Base-by-base conservation (phyloP, 2,329 filamentous ascomycete genomes). In the Verticillium klebahnii region DNA sequence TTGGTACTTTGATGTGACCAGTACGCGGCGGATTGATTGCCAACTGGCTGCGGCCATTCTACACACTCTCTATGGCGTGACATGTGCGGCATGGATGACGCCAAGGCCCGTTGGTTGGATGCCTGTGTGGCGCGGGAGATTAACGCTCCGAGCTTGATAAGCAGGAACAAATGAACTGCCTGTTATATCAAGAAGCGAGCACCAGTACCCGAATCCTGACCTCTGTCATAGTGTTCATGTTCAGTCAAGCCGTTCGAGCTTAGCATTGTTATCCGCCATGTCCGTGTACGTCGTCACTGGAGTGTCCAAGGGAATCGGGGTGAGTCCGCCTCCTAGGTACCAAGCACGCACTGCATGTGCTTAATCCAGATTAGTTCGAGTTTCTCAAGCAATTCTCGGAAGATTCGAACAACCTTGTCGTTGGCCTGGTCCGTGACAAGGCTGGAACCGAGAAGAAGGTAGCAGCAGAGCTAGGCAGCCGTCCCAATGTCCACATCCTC, bases 341-440 rank as follows among this genome's bases (percentile, higher is more conserved):
- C 52, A 45, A n/a, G 50, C 34, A 8, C 52, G 50, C 45, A 34
- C 55, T 19, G n/a, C 25, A 15, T 37, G 31, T 39, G 31, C 50
- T 58, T 32, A 50, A 36, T 29, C 25, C 34, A 52, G 29, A 17
- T 39, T 54, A 84, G 82, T 83, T 76, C 59, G 82, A 78, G 63
- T 80, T 84, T 45, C 39, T 45, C 67, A 70, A 69, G n/a, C 73
- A 80, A 32, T 64, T 83, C 3, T 82, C 82, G 1, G 66, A 68
- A 23, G 70, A 63, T 19, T 15, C 76, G 3, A 60, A 67, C n/a
- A 82, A 82, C 65, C 70, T 69, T 0, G 75, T 84, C 56, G 69
- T 84, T 58, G 81, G 80, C 4, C 69, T 83, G 0, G 81, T 80
- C 23, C 80, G 82, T 23, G 68, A 83, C 69, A 82, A 81, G 64